phyloP scores from a whole-genome alignment of 192 early-diverging fungal genomes.

The Rhizophagus sp. region DNA sequence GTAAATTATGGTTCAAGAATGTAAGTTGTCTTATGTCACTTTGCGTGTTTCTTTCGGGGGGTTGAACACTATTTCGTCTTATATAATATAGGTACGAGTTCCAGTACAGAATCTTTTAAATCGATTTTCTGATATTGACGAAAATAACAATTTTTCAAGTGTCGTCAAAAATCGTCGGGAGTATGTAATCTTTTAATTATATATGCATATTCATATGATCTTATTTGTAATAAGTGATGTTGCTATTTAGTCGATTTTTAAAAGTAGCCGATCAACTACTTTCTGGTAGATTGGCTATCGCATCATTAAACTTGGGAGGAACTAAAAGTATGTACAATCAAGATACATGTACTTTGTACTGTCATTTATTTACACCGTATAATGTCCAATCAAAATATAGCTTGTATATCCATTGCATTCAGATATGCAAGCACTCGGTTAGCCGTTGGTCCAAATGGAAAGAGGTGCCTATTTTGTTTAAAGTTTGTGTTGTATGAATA shows the following conservation, averaged over 20 bases:
- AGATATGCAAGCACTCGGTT: conserved; percentile 68
- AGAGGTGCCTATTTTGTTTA: conserved; percentile 37
- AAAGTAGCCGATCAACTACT: conserved; percentile 77
- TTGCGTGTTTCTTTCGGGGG: neutral
- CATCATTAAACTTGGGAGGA: conserved; percentile 65
- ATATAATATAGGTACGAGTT: conserved; percentile 37
- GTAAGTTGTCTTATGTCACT: neutral
- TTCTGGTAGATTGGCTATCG: conserved; percentile 70
- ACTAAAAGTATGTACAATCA: conserved; percentile 55
- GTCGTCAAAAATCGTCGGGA: conserved; percentile 49
- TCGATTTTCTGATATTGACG: conserved; percentile 53
- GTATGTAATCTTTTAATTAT: conserved; percentile 21
- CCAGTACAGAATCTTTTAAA: conserved; percentile 66
- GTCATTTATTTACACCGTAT: neutral
- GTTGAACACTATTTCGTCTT: neutral
- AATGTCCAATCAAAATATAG: conserved; percentile 3
- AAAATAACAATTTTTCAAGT: conserved; percentile 53
- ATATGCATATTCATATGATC: neutral
- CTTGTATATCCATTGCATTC: conserved; percentile 64
- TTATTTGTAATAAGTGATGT: neutral
- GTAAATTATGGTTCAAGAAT: conserved; percentile 48
- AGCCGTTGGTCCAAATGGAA: conserved; percentile 75
- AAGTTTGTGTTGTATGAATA: neutral
- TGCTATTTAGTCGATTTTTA: conserved; percentile 61
- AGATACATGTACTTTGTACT: neutral